Evolutionary conservation across 169 alveolate genomes (phyloP).

Genomic region (Plasmodium fragile): DNA sequence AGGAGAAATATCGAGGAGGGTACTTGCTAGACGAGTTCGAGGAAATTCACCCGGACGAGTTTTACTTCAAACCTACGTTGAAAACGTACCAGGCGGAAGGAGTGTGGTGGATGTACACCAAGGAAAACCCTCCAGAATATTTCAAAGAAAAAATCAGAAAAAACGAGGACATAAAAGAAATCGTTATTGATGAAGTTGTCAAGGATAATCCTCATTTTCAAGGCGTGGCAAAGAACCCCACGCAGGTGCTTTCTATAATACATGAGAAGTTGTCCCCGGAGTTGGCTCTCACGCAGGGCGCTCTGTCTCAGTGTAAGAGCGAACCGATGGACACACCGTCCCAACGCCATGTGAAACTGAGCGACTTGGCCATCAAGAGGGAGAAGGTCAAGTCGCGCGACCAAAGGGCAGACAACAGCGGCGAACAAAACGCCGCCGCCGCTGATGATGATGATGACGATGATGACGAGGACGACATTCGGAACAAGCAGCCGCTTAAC

Average conservation of each 20-base stretch:
- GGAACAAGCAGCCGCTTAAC: conserved; percentile 49
- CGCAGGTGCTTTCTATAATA: not conserved
- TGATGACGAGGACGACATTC: conserved; percentile 1
- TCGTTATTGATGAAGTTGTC: conserved; percentile 21
- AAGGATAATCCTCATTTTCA: not conserved
- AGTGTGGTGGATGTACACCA: conserved; percentile 72
- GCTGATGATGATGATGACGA: no score
- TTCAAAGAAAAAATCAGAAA: not conserved
- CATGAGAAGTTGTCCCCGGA: not conserved
- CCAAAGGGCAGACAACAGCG: not conserved
- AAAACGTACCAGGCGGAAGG: conserved; percentile 75
- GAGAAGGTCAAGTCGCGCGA: not conserved
- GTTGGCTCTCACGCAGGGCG: not conserved
- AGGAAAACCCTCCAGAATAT: conserved; percentile 71
- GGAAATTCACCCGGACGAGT: conserved; percentile 48
- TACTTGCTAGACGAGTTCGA: conserved; percentile 64
- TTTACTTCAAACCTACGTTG: conserved; percentile 46
- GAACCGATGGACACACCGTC: not conserved
- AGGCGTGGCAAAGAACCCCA: not conserved
- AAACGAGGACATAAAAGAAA: conserved; percentile 36
- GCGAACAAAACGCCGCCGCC: not conserved
- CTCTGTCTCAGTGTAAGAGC: not conserved
- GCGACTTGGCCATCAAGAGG: not conserved
- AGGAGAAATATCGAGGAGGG: conserved; percentile 67
- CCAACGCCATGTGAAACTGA: not conserved